Evolutionary conservation across 139 green algal genomes (phyloP).

Genomic region (Haematococcus lacustris): DNA sequence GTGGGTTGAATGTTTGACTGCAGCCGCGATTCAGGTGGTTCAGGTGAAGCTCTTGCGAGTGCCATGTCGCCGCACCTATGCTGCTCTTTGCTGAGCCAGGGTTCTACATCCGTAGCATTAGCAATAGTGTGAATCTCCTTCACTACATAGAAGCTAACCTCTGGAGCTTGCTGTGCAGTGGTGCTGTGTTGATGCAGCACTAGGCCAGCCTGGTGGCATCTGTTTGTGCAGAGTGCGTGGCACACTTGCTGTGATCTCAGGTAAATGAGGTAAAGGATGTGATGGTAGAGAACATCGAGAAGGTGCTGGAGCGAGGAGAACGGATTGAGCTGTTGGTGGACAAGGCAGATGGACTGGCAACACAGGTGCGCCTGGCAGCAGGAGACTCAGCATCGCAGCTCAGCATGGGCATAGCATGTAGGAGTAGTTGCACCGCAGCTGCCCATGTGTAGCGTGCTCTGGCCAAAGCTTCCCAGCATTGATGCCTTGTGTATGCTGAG

Average conservation of each 20-base stretch:
- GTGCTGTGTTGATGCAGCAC: background rate
- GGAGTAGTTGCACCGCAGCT: background rate
- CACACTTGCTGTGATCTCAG: conserved; percentile 22
- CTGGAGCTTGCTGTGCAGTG: too few species aligned
- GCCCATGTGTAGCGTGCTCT: background rate
- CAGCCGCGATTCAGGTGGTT: background rate
- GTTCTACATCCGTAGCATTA: background rate
- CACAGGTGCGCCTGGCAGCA: conserved; percentile 21
- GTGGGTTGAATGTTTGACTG: conserved; percentile 24
- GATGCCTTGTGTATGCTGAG: background rate
- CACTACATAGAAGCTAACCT: too few species aligned
- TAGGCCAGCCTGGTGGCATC: background rate
- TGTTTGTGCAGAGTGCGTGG: background rate
- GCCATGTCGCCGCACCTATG: background rate
- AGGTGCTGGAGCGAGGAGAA: conserved; percentile 89
- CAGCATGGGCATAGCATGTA: background rate
- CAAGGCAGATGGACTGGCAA: conserved; percentile 73
- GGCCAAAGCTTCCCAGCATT: background rate
- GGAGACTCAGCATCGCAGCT: background rate
- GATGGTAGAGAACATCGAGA: conserved; percentile 90
- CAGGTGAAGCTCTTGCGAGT: background rate
- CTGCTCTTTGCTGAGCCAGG: background rate
- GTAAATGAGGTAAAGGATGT: conserved; percentile 78
- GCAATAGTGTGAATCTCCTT: too few species aligned
- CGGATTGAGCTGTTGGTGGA: conserved; percentile 92